These are phyloP conservation scores for Hibiscus syriacus DNA, from an alignment of 345 rosid genomes.

Conservation along the genomic window DNA sequence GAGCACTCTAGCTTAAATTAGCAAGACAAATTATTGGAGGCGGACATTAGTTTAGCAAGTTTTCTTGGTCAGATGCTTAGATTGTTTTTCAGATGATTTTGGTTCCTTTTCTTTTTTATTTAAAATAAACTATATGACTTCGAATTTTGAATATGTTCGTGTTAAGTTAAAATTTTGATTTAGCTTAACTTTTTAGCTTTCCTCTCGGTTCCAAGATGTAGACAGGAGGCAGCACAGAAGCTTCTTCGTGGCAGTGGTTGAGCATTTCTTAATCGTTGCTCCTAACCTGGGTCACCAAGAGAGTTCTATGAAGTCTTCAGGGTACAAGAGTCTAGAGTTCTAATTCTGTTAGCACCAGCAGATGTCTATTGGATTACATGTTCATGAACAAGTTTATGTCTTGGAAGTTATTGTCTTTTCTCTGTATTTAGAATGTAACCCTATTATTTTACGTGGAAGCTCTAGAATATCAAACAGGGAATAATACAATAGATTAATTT, in stretches of 20 bases:
- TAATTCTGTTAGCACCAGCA: neutral
- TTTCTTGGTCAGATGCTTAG: neutral
- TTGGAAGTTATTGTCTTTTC: neutral
- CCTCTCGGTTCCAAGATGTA: constrained; percentile 5
- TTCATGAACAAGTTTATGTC: neutral
- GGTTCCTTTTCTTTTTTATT: neutral
- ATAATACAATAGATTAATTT: constrained; percentile 10
- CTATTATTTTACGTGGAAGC: neutral
- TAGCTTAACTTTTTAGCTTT: constrained; percentile 4
- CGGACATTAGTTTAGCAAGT: neutral
- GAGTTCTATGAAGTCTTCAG: neutral
- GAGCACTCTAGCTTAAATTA: neutral
- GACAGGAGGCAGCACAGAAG: neutral
- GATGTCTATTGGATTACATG: neutral
- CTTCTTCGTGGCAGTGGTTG: constrained; percentile 7
- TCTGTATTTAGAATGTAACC: neutral
- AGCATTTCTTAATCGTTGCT: neutral
- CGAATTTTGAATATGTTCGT: neutral
- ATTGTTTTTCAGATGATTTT: neutral
- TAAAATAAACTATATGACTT: neutral
- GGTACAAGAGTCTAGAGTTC: neutral
- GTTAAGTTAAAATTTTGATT: neutral
- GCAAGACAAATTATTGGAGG: neutral
- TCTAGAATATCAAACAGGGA: constrained; percentile 7
- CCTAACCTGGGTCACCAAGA: neutral